A percentile compares a stretch with the other conserved stretches of the same genome.
phyloP scores from a whole-genome alignment of 352 stramenopile genomes.

The Globisporangium yorkense region DNA sequence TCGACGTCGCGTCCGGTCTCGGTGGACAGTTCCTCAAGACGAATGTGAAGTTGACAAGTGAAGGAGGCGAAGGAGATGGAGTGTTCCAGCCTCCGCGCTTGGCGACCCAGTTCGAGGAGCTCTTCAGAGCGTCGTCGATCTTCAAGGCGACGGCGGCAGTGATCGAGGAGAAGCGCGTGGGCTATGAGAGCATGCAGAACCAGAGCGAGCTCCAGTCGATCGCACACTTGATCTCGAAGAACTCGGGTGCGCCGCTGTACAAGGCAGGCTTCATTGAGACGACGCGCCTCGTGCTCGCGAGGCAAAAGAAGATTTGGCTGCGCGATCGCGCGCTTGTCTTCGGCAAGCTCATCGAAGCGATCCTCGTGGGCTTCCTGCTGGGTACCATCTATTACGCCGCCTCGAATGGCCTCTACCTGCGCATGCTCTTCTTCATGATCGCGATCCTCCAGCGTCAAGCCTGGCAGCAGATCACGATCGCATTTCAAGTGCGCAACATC shows the following conservation, averaged over 20 bases:
- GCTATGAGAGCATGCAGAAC: conserved; percentile 1
- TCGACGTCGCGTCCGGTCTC: conserved; percentile 30
- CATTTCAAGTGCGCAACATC: conserved; percentile 64
- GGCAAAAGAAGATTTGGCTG: conserved; percentile 44
- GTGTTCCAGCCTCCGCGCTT: too few species aligned
- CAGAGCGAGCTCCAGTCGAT: conserved; percentile 7
- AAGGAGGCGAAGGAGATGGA: too few species aligned
- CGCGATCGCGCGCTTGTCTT: conserved; percentile 32
- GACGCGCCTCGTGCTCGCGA: conserved; percentile 25
- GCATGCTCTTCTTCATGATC: conserved; percentile 45
- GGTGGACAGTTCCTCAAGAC: conserved; percentile 14
- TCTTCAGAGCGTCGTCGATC: conserved; percentile 16
- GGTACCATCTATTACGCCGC: conserved; percentile 47
- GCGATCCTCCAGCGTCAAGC: conserved; percentile 46
- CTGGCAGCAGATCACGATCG: conserved; percentile 60
- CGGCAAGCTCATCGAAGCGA: conserved; percentile 34
- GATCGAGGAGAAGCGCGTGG: conserved; percentile 16
- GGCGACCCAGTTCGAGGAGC: conserved; percentile 21
- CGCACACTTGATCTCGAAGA: too few species aligned
- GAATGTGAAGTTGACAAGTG: background rate
- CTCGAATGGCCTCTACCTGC: conserved; percentile 40
- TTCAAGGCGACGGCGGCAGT: conserved; percentile 7
- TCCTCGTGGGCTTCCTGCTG: conserved; percentile 68
- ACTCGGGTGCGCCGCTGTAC: too few species aligned
- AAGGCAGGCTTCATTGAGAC: conserved; percentile 27